Evolutionary conservation across 345 rosid species (phyloP).

Genomic region (Moringa oleifera): DNA sequence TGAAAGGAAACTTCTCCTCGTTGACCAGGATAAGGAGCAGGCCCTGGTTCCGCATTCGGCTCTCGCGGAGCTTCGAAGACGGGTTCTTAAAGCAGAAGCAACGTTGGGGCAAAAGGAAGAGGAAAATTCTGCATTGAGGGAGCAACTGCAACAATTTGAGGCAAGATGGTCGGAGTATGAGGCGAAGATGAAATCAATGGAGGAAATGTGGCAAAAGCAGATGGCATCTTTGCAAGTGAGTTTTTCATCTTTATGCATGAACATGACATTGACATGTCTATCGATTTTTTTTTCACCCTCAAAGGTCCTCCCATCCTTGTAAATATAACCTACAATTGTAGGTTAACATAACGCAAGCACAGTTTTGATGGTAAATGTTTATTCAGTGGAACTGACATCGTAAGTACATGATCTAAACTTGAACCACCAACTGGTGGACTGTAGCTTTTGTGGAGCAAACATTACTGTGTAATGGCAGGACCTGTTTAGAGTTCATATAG

Average conservation of each 20-base stretch:
- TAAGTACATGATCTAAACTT: no score
- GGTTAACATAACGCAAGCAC: not conserved
- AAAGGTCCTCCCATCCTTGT: not conserved
- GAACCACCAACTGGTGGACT: no score
- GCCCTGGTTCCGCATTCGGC: constrained; percentile 44
- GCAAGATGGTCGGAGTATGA: constrained; percentile 77
- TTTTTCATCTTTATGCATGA: not conserved
- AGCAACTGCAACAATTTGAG: constrained; percentile 66
- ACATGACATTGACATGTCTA: no score
- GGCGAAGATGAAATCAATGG: constrained; percentile 87
- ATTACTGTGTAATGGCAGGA: no score
- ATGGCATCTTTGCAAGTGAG: constrained; percentile 85
- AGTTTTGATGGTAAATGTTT: no score
- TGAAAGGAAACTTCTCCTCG: constrained; percentile 11
- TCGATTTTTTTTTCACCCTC: no score
- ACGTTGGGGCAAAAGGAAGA: constrained; percentile 66
- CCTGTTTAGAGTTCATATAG: no score
- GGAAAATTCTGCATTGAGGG: constrained; percentile 70
- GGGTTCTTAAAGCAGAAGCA: constrained; percentile 67
- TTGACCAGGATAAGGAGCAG: constrained; percentile 57
- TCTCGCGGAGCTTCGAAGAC: constrained; percentile 64
- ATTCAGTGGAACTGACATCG: no score
- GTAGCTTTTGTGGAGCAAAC: no score
- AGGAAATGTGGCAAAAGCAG: constrained; percentile 92
- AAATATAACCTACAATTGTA: not conserved